These are phyloP conservation scores for Gossypium gossypioides DNA, from an alignment of 441 rosid species.

Conservation along the genomic window DNA sequence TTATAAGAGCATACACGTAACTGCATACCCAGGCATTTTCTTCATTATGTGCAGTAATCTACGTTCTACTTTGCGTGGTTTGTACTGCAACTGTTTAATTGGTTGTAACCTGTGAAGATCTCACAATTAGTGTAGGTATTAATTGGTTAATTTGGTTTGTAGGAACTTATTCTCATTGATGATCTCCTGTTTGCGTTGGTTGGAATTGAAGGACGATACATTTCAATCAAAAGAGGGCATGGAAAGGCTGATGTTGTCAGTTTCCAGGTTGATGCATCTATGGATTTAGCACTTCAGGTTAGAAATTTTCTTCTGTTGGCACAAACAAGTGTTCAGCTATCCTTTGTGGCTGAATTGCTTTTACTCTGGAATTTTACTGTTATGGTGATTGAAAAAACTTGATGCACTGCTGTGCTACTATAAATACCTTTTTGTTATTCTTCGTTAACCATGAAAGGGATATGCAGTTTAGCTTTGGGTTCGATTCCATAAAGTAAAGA, in stretches of 20 bases:
- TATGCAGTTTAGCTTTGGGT: background rate
- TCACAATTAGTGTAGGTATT: background rate
- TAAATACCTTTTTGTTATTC: background rate
- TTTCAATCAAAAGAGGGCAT: constrained; percentile 54
- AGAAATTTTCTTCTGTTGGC: constrained; percentile 6
- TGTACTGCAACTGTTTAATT: background rate
- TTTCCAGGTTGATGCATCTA: constrained; percentile 76
- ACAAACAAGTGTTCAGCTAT: background rate
- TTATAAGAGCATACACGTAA: background rate
- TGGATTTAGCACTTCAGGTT: constrained; percentile 92
- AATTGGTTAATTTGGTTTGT: constrained; percentile 17
- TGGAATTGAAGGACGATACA: constrained; percentile 85
- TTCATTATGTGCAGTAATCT: background rate
- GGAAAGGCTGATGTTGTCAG: constrained; percentile 54
- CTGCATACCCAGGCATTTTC: background rate
- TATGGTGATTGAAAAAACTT: constrained; percentile 5
- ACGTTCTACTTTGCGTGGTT: background rate
- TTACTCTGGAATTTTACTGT: background rate
- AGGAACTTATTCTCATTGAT: constrained; percentile 88
- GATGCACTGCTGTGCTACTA: background rate
- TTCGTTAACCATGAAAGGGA: background rate
- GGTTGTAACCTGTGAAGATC: constrained; percentile 6
- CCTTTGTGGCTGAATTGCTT: background rate
- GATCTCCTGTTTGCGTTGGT: constrained; percentile 85
- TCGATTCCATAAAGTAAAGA: background rate